A percentile compares a stretch with the other conserved stretches of the same genome.
Conservation (phyloP, 2,329 filamentous ascomycete genomes). For the Penicillium corylophilum region DNA sequence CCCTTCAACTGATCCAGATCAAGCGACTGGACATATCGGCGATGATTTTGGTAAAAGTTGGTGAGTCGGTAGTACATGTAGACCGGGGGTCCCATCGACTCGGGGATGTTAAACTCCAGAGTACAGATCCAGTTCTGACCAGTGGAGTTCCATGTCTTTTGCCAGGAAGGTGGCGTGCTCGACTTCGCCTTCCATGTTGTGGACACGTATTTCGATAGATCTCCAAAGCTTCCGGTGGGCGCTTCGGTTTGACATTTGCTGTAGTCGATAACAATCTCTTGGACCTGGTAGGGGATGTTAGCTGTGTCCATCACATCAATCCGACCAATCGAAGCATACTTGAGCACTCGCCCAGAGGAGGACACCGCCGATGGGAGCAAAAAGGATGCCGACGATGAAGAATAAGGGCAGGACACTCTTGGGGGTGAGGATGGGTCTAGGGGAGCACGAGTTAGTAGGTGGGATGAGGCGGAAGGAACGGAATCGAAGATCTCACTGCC, state of each 20-base stretch:
- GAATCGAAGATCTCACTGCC: constrained; percentile 70
- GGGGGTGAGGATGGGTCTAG: constrained; percentile 86
- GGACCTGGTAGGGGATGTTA: constrained; percentile 58
- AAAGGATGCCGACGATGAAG: constrained; percentile 86
- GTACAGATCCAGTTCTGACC: constrained; percentile 59
- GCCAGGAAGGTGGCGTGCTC: constrained; percentile 38
- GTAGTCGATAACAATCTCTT: constrained; percentile 91
- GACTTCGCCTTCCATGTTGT: constrained; percentile 66
- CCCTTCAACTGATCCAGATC: constrained; percentile 81
- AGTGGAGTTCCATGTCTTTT: constrained; percentile 32
- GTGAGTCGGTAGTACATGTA: constrained; percentile 93
- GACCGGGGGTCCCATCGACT: constrained; percentile 76
- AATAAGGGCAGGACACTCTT: constrained; percentile 91
- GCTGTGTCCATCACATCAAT: background rate
- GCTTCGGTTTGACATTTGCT: constrained; percentile 68
- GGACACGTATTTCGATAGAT: constrained; percentile 52
- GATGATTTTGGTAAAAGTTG: constrained; percentile 99
- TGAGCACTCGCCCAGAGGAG: constrained; percentile 81
- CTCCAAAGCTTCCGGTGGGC: constrained; percentile 38
- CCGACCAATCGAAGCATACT: constrained; percentile 48
- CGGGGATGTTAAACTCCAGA: constrained; percentile 75
- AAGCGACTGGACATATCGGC: constrained; percentile 90
- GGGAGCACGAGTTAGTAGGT: constrained; percentile 17
- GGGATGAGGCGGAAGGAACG: background rate
- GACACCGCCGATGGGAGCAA: constrained; percentile 86